These are phyloP conservation scores for Lasiodiplodia citricola DNA, from an alignment of 2,329 filamentous ascomycete species.

Conservation along the genomic window DNA sequence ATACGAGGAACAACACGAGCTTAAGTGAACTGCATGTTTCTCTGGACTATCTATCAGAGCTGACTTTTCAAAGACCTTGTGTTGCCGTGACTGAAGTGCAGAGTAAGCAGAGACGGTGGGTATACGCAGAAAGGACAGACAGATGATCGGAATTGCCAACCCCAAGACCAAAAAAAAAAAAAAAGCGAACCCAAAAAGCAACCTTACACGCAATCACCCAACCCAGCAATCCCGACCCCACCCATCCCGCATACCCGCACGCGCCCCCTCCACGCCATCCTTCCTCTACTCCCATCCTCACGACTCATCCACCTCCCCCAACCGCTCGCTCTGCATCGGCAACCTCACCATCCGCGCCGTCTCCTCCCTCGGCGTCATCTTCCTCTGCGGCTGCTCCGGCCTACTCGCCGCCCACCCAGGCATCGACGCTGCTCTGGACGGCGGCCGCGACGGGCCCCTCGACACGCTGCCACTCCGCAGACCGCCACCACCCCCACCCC, in stretches of 20 bases:
- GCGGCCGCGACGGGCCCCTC: slow-evolving; percentile 2
- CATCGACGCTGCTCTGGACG: background rate
- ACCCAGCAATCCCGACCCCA: background rate
- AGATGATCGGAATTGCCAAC: background rate
- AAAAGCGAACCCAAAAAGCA: too few relatives aligned
- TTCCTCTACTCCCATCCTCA: background rate
- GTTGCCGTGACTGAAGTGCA: background rate
- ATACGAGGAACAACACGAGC: background rate
- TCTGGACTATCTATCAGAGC: background rate
- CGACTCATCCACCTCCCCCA: slow-evolving; percentile 3
- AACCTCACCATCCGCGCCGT: background rate
- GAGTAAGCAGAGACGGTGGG: background rate
- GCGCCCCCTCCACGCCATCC: too few relatives aligned
- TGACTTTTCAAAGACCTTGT: background rate
- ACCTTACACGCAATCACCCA: background rate
- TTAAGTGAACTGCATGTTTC: background rate
- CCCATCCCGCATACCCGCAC: too few relatives aligned
- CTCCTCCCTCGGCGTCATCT: slow-evolving; percentile 10
- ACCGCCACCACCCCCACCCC: background rate
- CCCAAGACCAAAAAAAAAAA: too few relatives aligned
- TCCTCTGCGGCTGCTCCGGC: background rate
- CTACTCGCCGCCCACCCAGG: background rate
- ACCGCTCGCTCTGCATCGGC: background rate
- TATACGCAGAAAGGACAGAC: slow-evolving; percentile 20
- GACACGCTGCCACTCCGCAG: background rate